A percentile compares a stretch with the other conserved stretches of the same genome.
Evolutionary conservation across 2,329 filamentous ascomycete species (phyloP).

Genomic region (Blumeriella jaapii): DNA sequence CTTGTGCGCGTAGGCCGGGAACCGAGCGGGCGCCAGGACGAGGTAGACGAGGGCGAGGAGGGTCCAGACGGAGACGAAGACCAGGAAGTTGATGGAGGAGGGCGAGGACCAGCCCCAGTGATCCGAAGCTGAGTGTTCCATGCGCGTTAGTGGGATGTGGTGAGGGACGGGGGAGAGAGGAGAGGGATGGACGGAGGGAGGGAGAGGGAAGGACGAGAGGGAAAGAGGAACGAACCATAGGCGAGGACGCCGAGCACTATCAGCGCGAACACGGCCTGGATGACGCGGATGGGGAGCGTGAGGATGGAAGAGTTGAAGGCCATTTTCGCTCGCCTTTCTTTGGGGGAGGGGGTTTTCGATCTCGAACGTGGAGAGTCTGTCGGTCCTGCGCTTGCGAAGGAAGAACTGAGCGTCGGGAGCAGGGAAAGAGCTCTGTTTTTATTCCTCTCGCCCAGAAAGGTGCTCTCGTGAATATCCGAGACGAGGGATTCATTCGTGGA

Average conservation of each 20-base stretch:
- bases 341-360: no score
- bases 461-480: no score
- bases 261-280: conserved; percentile 57
- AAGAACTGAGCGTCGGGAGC: no score
- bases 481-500: no score
- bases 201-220: conserved; percentile 1
- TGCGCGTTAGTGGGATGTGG: conserved; percentile 37
- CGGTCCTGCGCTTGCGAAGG: no score
- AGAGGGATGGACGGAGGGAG: neutral
- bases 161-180: neutral
- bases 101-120: conserved; percentile 34
- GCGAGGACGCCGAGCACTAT: conserved; percentile 65
- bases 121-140: conserved; percentile 29
- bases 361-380: no score
- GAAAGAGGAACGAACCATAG: conserved; percentile 44
- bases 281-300: conserved; percentile 51
- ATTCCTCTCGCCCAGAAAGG: no score
- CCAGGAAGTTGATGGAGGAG: conserved; percentile 58
- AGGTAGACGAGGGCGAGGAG: conserved; percentile 61
- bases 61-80: conserved; percentile 72
- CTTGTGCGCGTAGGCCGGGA: conserved; percentile 48
- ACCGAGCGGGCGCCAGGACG: conserved; percentile 51
- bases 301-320: conserved; percentile 33
- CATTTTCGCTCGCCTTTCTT: no score
- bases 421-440: no score